Evolutionary conservation across 352 stramenopile species (phyloP).

Genomic region (Phytophthora tubulina): DNA sequence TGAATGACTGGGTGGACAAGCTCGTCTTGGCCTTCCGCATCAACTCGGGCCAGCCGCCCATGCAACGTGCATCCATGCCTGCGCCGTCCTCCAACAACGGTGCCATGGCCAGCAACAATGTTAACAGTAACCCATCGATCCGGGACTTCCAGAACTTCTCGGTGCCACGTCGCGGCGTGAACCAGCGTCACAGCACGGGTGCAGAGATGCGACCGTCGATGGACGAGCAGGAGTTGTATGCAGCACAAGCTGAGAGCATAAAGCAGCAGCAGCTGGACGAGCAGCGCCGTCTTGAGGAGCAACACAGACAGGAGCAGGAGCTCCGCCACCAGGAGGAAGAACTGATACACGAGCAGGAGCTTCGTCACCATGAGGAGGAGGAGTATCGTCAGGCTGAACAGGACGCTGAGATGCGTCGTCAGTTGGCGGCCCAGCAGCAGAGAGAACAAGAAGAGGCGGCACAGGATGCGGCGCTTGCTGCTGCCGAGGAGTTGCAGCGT

Average conservation of each 20-base stretch:
- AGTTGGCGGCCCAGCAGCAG: constrained; percentile 37
- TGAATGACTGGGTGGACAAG: constrained; percentile 89
- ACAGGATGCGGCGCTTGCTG: constrained; percentile 24
- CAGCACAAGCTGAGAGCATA: constrained; percentile 35
- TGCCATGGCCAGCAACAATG: constrained; percentile 2
- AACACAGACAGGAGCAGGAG: constrained; percentile 7
- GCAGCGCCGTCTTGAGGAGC: constrained; percentile 30
- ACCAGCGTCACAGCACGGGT: constrained; percentile 57
- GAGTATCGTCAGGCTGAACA: constrained; percentile 26
- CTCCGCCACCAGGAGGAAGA: constrained; percentile 12
- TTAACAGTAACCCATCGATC: constrained; percentile 49
- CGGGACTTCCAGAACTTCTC: constrained; percentile 88
- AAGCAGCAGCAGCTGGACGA: constrained; percentile 38
- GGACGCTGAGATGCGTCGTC: constrained; percentile 34
- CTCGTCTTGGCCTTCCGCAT: constrained; percentile 74
- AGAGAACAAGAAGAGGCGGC: constrained; percentile 40
- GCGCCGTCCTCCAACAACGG: constrained; percentile 25
- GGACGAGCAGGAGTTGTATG: constrained; percentile 43
- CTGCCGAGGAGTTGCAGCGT: constrained; percentile 39
- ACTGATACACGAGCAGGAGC: constrained; percentile 18
- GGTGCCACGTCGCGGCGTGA: constrained; percentile 45
- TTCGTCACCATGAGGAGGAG: constrained; percentile 20
- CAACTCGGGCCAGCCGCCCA: constrained; percentile 50
- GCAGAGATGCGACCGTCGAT: constrained; percentile 45
- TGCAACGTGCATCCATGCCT: constrained; percentile 44